These are phyloP conservation scores for Citrus sp. DNA, from an alignment of 345 rosid genomes.

Conservation along the genomic window DNA sequence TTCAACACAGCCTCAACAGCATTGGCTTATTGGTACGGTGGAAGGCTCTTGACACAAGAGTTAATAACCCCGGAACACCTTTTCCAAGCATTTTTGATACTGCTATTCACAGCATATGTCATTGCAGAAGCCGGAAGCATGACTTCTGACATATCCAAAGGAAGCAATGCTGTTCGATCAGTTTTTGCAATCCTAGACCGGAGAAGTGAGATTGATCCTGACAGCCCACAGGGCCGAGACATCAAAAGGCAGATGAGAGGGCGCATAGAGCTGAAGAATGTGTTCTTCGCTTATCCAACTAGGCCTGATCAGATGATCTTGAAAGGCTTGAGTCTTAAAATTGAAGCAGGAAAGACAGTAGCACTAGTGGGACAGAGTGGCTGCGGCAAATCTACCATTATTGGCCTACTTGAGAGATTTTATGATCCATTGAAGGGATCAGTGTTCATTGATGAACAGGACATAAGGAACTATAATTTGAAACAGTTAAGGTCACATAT, in stretches of 20 bases:
- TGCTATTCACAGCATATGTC: slow-evolving; percentile 55
- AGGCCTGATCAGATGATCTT: slow-evolving; percentile 59
- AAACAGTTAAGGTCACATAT: slow-evolving; percentile 47
- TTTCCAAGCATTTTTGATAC: slow-evolving; percentile 52
- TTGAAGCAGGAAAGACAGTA: slow-evolving; percentile 52
- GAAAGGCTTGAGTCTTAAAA: slow-evolving; percentile 50
- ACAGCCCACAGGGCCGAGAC: slow-evolving; percentile 22
- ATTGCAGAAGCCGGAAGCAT: slow-evolving; percentile 75
- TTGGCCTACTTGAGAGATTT: slow-evolving; percentile 60
- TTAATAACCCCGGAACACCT: slow-evolving; percentile 41
- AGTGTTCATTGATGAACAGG: slow-evolving; percentile 43
- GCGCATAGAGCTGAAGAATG: slow-evolving; percentile 47
- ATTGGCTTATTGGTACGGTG: slow-evolving; percentile 64
- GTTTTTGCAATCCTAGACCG: slow-evolving; percentile 53
- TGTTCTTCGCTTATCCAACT: slow-evolving; percentile 58
- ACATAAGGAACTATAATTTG: slow-evolving; percentile 46
- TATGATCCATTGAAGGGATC: slow-evolving; percentile 56
- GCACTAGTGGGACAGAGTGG: slow-evolving; percentile 69
- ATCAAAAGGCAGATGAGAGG: slow-evolving; percentile 39
- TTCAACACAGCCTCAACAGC: slow-evolving; percentile 55
- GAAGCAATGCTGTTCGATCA: slow-evolving; percentile 44
- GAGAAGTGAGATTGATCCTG: slow-evolving; percentile 54
- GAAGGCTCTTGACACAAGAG: slow-evolving; percentile 42
- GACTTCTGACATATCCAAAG: slow-evolving; percentile 64
- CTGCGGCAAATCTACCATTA: slow-evolving; percentile 61